Evolutionary conservation across 768 basidiomycete species (phyloP).

Genomic region (Mrakia gelida): DNA sequence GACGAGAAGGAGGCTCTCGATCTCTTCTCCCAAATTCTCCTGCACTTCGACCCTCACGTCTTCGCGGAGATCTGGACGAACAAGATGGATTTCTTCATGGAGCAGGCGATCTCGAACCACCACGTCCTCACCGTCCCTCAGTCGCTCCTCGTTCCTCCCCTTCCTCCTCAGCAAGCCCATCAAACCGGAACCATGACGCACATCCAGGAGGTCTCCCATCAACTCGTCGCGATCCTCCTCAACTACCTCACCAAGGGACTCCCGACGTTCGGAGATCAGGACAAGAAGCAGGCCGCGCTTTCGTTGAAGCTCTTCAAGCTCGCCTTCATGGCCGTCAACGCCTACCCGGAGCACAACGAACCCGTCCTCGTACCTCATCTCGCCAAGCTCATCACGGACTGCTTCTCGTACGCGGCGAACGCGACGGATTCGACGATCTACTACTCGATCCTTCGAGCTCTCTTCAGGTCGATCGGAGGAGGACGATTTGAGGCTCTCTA

Average conservation of each 20-base stretch:
- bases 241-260: conserved; percentile 78
- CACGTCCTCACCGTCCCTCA: conserved; percentile 80
- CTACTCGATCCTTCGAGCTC: conserved; percentile 80
- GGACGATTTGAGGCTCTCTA: conserved; percentile 91
- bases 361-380: conserved; percentile 89
- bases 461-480: conserved; percentile 82
- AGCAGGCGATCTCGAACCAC: conserved; percentile 68
- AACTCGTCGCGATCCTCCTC: conserved; percentile 79
- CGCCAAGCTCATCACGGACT: conserved; percentile 89
- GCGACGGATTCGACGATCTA: conserved; percentile 87
- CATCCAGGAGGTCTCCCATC: conserved; percentile 65
- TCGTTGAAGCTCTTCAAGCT: conserved; percentile 92
- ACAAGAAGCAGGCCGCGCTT: conserved; percentile 72
- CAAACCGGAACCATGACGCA: conserved; percentile 12
- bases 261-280: conserved; percentile 68
- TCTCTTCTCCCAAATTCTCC: conserved; percentile 64
- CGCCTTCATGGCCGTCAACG: conserved; percentile 80
- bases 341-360: conserved; percentile 72
- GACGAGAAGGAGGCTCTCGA: conserved; percentile 78
- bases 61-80: conserved; percentile 96
- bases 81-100: conserved; percentile 86
- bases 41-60: conserved; percentile 64
- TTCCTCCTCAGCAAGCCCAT: background rate
- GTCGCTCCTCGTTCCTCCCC: conserved; percentile 56
- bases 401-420: conserved; percentile 88